Conservation (phyloP, 1,284 basidiomycete genomes). For the Peniophora sp. region DNA sequence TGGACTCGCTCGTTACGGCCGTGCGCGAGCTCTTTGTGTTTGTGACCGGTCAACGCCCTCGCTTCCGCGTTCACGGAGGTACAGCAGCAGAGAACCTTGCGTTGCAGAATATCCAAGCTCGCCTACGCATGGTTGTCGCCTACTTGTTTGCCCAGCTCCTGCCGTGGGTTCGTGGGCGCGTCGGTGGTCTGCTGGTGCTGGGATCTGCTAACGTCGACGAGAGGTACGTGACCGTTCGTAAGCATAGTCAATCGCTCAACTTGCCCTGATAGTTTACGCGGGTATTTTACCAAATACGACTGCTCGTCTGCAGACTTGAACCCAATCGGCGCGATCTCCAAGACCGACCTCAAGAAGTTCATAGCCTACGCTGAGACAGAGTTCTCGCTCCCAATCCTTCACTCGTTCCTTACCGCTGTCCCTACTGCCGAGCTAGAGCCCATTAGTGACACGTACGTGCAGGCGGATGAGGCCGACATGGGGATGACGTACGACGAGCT, state of each 20-base stretch:
- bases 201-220: conserved; percentile 99
- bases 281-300: conserved; percentile 98
- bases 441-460: conserved; percentile 88
- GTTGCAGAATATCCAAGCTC: conserved; percentile 96
- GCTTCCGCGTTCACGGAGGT: conserved; percentile 87
- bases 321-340: conserved; percentile 96
- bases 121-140: conserved; percentile 92
- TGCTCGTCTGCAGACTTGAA: conserved; percentile 94
- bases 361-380: conserved; percentile 77
- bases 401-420: conserved; percentile 83
- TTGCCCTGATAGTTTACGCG: conserved; percentile 60
- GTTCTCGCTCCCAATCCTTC: conserved; percentile 83
- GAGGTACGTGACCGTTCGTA: conserved; percentile 42
- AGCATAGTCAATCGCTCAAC: neutral
- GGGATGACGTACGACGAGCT: conserved; percentile 99
- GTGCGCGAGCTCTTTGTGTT: conserved; percentile 78
- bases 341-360: conserved; percentile 95
- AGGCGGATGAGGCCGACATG: conserved; percentile 97
- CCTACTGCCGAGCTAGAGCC: conserved; percentile 98
- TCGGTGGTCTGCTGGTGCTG: conserved; percentile 86
- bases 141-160: conserved; percentile 96
- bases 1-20: conserved; percentile 87
- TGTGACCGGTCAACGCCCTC: conserved; percentile 79
- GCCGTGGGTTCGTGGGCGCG: conserved; percentile 84
- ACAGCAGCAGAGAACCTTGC: conserved; percentile 87